Evolutionary conservation across 148 eudicot species (phyloP), one percentile per base, ranked within the genome.

Genomic region (Rhododendron simsii): DNA sequence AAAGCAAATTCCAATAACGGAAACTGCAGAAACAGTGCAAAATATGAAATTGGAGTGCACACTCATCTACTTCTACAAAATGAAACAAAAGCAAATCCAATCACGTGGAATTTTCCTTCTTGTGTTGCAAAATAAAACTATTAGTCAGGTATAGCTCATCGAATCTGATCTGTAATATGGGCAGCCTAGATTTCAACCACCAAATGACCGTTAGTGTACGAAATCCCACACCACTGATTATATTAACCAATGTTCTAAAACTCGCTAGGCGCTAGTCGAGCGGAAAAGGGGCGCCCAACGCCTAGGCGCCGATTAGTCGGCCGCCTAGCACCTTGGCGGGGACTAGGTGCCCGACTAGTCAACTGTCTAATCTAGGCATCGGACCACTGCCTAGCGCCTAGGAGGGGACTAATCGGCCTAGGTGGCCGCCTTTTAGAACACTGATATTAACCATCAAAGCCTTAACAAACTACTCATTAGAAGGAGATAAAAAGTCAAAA

Each of bases 81-180:
- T 45, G 53, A n/a, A 78, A 78, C 81, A 78, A 45, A 44, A 78
- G 81, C 51, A 78, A 78, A 78, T 41, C 81, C 81, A 44, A 45
- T 45, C 81, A 45, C 15, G 45, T 41, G 50, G 53, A 78, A 44
- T 41, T n/a, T 78, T 30, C 26, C 80, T 18, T 39, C 45, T 78
- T 2, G 12, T 21, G 53, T 44, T 77, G 45, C 55, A 75, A 75
- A 37, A 39, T 76, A 8, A 76, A 76, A 76, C 48, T 39, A 13
- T 35, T 50, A 47, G 57, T 12, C 55, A 78, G 57, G 18, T 47
- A 78, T 47, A 78, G 55, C 81, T 78, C 51, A 41, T 44, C 15
- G 53, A 21, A 44, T 41, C 53, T 44, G 55, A 78, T 78, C 81
- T 78, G 33, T 48, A 13, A 45, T 11, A 79, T 0, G 20, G 35